Base-by-base conservation (phyloP, 129 eudicot species). In the Flaveria sonorensis region DNA sequence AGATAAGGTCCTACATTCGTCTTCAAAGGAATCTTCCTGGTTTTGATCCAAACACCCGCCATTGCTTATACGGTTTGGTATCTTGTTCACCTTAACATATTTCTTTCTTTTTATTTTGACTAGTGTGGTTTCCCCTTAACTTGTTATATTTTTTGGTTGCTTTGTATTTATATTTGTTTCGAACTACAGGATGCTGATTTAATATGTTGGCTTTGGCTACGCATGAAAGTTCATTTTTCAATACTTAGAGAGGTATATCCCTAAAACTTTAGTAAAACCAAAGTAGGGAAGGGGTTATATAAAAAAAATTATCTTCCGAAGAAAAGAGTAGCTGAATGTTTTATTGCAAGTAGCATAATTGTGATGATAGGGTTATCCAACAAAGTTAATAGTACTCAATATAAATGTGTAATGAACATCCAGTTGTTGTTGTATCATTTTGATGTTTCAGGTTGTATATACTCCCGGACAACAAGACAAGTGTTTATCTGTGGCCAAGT, bases 11-110 rank as follows among this genome's bases (percentile, higher is more conserved):
- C 2, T 95, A 95, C 74, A 82, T 95, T 64, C 99, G 99, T 59
- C 99, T 91, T n/a, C 99, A 95, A 62, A 88, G 99, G 81, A 91
- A 95, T 79, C 99, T 91, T 85, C 95, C 94, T 86, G 99, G 99
- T 69, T 89, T 81, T 85, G 96, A 95, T 86, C 97, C 99, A 75
- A 95, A 91, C 72, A 95, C 99, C 51, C 92, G 92, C 6, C 97
- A 92, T 81, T 95, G 97, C 83, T 87, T 94, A 51, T 94, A 94
- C 68, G 99, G 99, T 64, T 85, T 95, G 97, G 99, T 95, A 90
- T 71, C n/a, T n/a, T 95, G 50, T n/a, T 72, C 67, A 47, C 70
- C 39, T 45, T 21, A 32, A 51, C 26, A 50, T 55, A 15, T 50
- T 10, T 30, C 26, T 20, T 53, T 55, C 26, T 46, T 23, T 18